Percentiles rank a stretch among this genome's conserved stretches.
Conservation (phyloP, 1,284 basidiomycete species). For the Flammula alnicola region DNA sequence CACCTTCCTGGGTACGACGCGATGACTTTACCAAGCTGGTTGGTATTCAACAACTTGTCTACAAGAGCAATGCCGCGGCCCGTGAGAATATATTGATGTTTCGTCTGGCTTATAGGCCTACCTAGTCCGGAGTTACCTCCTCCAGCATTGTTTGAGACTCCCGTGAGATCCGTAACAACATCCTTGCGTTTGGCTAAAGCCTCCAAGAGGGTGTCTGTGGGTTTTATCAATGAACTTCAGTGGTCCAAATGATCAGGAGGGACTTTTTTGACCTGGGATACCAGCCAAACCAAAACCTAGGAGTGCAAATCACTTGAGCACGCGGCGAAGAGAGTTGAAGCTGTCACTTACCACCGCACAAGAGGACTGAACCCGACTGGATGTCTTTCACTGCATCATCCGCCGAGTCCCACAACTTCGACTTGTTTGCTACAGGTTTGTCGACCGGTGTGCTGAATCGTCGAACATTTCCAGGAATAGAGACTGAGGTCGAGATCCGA, state of each 20-base stretch:
- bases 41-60: constrained; percentile 80
- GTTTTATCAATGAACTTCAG: constrained; percentile 3
- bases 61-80: constrained; percentile 11
- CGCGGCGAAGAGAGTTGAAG: background rate
- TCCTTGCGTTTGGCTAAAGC: constrained; percentile 79
- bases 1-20: constrained; percentile 89
- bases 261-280: constrained; percentile 61
- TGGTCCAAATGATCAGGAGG: constrained; percentile 2
- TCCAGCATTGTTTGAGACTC: constrained; percentile 92
- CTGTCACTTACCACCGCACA: constrained; percentile 74
- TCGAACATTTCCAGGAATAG: constrained; percentile 8
- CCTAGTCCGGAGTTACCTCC: constrained; percentile 80
- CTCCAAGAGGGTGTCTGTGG: constrained; percentile 80
- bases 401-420: constrained; percentile 81
- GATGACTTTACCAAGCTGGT: constrained; percentile 85
- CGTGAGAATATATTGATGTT: constrained; percentile 8
- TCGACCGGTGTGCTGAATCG: constrained; percentile 39
- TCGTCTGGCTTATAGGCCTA: constrained; percentile 35
- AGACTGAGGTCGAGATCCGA: constrained; percentile 6
- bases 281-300: constrained; percentile 82
- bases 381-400: constrained; percentile 86
- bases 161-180: constrained; percentile 70
- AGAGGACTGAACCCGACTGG: constrained; percentile 76
- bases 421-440: constrained; percentile 46
- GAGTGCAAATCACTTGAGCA: constrained; percentile 10